Conservation (phyloP, 257 asterid genomes). For the Salvia splendens region DNA sequence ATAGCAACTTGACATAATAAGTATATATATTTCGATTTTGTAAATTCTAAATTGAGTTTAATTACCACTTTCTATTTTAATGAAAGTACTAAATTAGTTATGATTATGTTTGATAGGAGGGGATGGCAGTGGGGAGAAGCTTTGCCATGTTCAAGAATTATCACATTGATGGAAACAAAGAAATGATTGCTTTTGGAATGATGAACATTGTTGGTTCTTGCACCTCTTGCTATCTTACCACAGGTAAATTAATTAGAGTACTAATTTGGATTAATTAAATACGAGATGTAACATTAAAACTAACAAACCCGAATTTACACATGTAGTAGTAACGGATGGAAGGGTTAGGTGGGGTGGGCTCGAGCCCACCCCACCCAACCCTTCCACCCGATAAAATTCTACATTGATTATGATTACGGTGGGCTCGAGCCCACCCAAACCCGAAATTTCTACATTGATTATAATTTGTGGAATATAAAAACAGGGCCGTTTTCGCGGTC, state of each 20-base stretch:
- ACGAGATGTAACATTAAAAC: constrained; percentile 3
- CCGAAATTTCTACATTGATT: too few relatives aligned
- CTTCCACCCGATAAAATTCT: too few relatives aligned
- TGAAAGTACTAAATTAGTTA: too few relatives aligned
- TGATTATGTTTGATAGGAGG: constrained; percentile 58
- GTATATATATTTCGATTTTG: not conserved
- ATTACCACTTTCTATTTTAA: too few relatives aligned
- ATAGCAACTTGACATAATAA: constrained; percentile 12
- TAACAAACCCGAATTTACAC: not conserved
- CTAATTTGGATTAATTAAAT: not conserved
- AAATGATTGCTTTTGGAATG: constrained; percentile 92
- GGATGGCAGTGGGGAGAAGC: constrained; percentile 95
- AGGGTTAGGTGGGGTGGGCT: too few relatives aligned
- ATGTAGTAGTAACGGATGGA: too few relatives aligned
- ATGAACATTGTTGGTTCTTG: constrained; percentile 95
- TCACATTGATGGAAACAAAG: constrained; percentile 95
- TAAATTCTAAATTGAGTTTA: too few relatives aligned
- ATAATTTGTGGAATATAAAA: not conserved
- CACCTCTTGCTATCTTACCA: constrained; percentile 89
- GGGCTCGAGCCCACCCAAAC: too few relatives aligned
- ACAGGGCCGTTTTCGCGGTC: constrained; percentile 94
- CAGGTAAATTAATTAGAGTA: constrained; percentile 47
- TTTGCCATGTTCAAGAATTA: constrained; percentile 92
- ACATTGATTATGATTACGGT: too few relatives aligned
- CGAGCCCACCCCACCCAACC: too few relatives aligned